Evolutionary conservation across 176 grass and related monocot genomes (phyloP), one percentile per base, ranked within the genome.

Genomic region (Aegilops sharonensis): DNA sequence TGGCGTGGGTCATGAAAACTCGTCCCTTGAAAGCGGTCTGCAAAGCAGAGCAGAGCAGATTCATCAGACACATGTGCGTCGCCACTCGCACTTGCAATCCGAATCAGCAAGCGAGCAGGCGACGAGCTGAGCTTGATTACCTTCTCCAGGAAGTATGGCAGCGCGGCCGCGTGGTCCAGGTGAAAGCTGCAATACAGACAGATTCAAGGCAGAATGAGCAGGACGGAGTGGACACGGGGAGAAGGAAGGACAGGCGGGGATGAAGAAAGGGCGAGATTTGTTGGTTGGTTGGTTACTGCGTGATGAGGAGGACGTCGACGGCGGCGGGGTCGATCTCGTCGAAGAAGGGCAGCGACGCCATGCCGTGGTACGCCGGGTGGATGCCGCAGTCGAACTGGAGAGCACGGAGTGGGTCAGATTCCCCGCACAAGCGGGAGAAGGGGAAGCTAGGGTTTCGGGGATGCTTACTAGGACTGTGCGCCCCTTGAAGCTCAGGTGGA

Each of bases 1-100:
- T 98, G 30, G 95, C 91, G 63, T 98, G 95, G 56, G 95, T 98
- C 95, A 98, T 98, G 83, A 95, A 98, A 64, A 98, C 93, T 32
- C 93, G 65, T n/a, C 95, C 95, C 85, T 85, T 93, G 81, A 98
- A 98, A 1, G 93, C 92, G 4, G 93, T 95, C 95, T 98, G 93
- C 25, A 40, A 72, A 65, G 6, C 64, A 63, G 43, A 47, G 43
- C 11, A 39, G 11, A 27, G 27, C 27, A 27, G 27, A 27, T 27
- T 27, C 27, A 27, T 27, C 27, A 27, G 27, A 27, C 27, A 27
- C 27, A n/a, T 2, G 5, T 18, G 52, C 1, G 25, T 10, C 43
- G 9, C 24, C 6, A 1, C 36, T 1, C 24, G 37, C 48, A 27
- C 9, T 5, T 1, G 9, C 36, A 27, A 42, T 21, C 10, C 2